Conservation (phyloP, 176 grass and related monocot species). For the maize (Zea mays) region DNA sequence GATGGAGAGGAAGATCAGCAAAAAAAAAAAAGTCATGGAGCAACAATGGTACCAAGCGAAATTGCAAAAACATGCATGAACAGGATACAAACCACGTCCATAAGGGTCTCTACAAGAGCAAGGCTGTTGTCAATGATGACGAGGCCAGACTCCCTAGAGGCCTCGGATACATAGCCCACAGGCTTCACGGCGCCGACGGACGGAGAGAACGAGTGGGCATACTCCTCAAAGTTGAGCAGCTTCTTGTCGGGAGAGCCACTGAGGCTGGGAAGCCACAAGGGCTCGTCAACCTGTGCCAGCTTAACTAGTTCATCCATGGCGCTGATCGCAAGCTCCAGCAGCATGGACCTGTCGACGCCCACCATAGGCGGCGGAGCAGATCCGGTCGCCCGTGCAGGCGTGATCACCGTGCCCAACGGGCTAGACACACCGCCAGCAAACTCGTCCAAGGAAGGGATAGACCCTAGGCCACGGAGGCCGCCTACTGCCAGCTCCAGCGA, state of each 20-base stretch:
- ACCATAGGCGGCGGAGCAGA: conserved; percentile 14
- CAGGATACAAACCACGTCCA: conserved; percentile 55
- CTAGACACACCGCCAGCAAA: conserved; percentile 52
- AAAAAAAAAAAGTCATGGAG: background rate
- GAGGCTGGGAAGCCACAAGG: conserved; percentile 65
- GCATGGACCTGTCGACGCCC: conserved; percentile 62
- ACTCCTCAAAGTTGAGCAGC: conserved; percentile 80
- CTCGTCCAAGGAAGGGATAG: conserved; percentile 47
- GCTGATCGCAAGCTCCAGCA: conserved; percentile 74
- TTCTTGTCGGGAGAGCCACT: conserved; percentile 42
- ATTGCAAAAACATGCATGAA: conserved; percentile 3
- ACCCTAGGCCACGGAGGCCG: conserved; percentile 44
- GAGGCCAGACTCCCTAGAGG: conserved; percentile 61
- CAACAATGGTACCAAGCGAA: background rate
- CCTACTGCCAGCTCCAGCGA: conserved; percentile 70
- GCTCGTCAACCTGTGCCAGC: conserved; percentile 79
- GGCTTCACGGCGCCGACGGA: conserved; percentile 65
- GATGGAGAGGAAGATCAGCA: conserved; percentile 25
- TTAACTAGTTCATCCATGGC: conserved; percentile 92
- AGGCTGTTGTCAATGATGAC: conserved; percentile 72
- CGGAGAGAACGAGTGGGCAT: conserved; percentile 46
- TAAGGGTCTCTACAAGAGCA: conserved; percentile 82
- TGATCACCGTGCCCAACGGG: conserved; percentile 70
- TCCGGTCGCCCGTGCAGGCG: conserved; percentile 43
- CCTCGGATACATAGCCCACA: conserved; percentile 68